Conservation (phyloP, 2,329 filamentous ascomycete species). For the Claviceps cyperi region DNA sequence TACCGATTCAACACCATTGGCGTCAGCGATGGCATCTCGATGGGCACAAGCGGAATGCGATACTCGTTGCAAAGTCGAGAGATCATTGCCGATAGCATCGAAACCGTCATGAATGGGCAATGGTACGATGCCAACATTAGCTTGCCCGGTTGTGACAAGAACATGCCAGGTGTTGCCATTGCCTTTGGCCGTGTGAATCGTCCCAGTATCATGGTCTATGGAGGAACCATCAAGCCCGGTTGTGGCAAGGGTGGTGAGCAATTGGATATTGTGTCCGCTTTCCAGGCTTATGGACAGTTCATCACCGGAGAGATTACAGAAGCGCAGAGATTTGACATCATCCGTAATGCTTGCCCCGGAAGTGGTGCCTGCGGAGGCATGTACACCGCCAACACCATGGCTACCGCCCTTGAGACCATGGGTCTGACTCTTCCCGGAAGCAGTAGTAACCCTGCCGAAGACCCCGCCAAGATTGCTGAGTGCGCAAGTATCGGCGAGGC, state of each 20-base stretch:
- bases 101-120: slow-evolving; percentile 97
- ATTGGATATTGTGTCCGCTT: slow-evolving; percentile 92
- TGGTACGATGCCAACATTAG: slow-evolving; percentile 98
- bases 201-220: slow-evolving; percentile 94
- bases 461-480: slow-evolving; percentile 55
- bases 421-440: slow-evolving; percentile 76
- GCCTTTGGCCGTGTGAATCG: slow-evolving; percentile 93
- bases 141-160: slow-evolving; percentile 97
- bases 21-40: slow-evolving; percentile 93
- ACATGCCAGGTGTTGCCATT: slow-evolving; percentile 88
- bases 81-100: slow-evolving; percentile 93
- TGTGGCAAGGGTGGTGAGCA: slow-evolving; percentile 62
- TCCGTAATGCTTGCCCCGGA: slow-evolving; percentile 64
- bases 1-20: slow-evolving; percentile 99
- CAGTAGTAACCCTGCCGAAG: slow-evolving; percentile 65
- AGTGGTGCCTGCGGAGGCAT: slow-evolving; percentile 65
- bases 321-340: slow-evolving; percentile 85
- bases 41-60: slow-evolving; percentile 95
- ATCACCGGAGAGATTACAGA: slow-evolving; percentile 84
- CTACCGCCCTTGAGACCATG: slow-evolving; percentile 79
- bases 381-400: slow-evolving; percentile 94
- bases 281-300: slow-evolving; percentile 95
- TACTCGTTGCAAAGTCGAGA: slow-evolving; percentile 91
- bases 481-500: slow-evolving; percentile 58
- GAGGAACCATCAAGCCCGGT: slow-evolving; percentile 83